Conservation (phyloP, 73 alveolate genomes). For the Symbiodinium natans region DNA sequence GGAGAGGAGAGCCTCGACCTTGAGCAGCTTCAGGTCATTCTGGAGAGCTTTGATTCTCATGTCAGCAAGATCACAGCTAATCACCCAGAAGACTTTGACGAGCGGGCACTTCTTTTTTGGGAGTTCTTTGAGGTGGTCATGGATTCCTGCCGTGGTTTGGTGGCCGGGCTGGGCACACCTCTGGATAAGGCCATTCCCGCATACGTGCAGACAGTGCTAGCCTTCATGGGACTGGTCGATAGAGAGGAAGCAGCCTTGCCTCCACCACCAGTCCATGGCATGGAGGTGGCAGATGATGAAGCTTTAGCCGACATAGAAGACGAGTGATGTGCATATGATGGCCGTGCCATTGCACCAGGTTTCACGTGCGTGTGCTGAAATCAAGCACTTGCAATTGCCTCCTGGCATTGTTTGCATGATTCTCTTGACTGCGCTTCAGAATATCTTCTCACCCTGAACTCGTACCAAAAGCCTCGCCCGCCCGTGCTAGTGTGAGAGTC, state of each 20-base stretch:
- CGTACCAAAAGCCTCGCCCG: too few relatives aligned
- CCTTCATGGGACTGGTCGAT: slow-evolving; percentile 90
- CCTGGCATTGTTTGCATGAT: not conserved
- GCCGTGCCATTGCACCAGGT: not conserved
- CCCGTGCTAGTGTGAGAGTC: too few relatives aligned
- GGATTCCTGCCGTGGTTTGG: slow-evolving; percentile 75
- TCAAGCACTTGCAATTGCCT: not conserved
- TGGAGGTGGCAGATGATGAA: not conserved
- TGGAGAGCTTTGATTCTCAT: slow-evolving; percentile 75
- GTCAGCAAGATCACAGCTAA: slow-evolving; percentile 81
- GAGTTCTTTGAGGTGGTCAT: slow-evolving; percentile 89
- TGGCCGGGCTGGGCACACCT: slow-evolving; percentile 25
- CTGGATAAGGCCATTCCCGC: slow-evolving; percentile 63
- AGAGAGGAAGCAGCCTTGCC: slow-evolving; percentile 60
- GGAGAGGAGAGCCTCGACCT: slow-evolving; percentile 74
- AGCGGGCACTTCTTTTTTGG: slow-evolving; percentile 79
- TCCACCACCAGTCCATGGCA: slow-evolving; percentile 14
- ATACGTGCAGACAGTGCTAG: slow-evolving; percentile 72
- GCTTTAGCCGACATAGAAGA: not conserved
- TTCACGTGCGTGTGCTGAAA: not conserved
- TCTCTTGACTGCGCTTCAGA: too few relatives aligned
- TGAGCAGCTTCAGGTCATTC: slow-evolving; percentile 59
- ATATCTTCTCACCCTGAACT: too few relatives aligned
- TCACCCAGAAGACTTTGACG: slow-evolving; percentile 65
- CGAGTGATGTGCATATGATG: not conserved